Evolutionary conservation across 306 rosid genomes (phyloP).

Genomic region (peach (Prunus persica)): DNA sequence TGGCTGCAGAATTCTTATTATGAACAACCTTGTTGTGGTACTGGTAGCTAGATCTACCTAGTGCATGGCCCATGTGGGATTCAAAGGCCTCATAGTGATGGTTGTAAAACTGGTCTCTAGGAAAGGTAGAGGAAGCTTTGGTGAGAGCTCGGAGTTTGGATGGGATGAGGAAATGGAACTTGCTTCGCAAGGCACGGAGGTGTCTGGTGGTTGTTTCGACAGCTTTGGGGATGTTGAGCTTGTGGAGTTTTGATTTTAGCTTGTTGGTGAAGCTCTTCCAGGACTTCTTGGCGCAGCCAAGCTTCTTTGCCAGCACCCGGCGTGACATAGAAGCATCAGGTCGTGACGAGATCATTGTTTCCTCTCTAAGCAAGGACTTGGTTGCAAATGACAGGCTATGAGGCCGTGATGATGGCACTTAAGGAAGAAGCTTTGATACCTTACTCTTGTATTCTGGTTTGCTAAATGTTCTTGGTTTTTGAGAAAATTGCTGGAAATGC

Average conservation of each 20-base stretch:
- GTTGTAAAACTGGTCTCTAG: not conserved
- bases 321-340: conserved; percentile 35
- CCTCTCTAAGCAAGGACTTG: not conserved
- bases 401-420: not conserved
- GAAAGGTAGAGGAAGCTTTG: conserved; percentile 19
- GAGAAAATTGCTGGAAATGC: not conserved
- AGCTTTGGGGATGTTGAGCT: conserved; percentile 37
- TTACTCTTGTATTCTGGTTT: not conserved
- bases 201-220: conserved; percentile 36
- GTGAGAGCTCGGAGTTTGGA: conserved; percentile 39
- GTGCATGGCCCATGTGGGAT: not conserved
- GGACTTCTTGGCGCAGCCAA: conserved; percentile 49
- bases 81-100: conserved; percentile 4
- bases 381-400: not conserved
- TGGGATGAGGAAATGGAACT: conserved; percentile 31
- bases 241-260: conserved; percentile 39
- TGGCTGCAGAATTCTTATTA: conserved; percentile 30
- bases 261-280: conserved; percentile 51
- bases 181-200: conserved; percentile 28
- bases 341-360: not conserved
- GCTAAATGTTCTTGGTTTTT: not conserved
- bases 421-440: not conserved
- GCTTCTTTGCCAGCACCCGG: conserved; percentile 44
- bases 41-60: not conserved
- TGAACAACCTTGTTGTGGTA: conserved; percentile 13